Evolutionary conservation across 1,284 basidiomycete genomes (phyloP).

Genomic region (Fomitopsis pinicola): DNA sequence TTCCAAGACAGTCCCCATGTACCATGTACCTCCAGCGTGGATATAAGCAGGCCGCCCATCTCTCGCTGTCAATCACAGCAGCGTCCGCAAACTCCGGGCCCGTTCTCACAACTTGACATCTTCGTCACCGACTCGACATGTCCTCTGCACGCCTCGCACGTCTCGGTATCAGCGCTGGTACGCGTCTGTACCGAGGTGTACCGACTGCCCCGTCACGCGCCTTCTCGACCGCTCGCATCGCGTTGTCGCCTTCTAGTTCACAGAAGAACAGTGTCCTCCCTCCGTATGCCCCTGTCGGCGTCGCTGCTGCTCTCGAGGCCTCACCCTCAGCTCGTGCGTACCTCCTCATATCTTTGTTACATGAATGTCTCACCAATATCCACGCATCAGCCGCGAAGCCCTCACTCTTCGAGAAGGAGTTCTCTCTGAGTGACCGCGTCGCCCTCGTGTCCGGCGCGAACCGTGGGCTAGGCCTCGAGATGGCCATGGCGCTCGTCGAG

Average conservation of each 20-base stretch:
- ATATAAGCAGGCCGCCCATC: background rate
- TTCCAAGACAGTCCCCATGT: background rate
- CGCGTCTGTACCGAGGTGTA: background rate
- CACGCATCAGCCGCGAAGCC: constrained; percentile 16
- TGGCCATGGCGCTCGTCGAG: constrained; percentile 75
- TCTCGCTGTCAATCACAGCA: background rate
- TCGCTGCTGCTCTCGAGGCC: constrained; percentile 50
- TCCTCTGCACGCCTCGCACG: background rate
- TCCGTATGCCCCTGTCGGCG: constrained; percentile 55
- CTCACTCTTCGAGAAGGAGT: constrained; percentile 59
- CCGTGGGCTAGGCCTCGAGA: constrained; percentile 79
- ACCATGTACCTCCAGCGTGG: background rate
- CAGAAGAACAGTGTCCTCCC: constrained; percentile 30
- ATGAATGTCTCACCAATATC: background rate
- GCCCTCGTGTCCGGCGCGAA: constrained; percentile 77
- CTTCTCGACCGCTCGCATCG: constrained; percentile 1
- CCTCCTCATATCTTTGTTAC: background rate
- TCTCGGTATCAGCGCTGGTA: background rate
- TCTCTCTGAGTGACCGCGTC: constrained; percentile 69
- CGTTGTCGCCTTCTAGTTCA: background rate
- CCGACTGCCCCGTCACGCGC: background rate
- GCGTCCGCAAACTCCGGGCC: background rate
- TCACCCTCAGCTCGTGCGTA: background rate
- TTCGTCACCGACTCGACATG: background rate
- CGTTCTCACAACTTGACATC: background rate